phyloP scores from a whole-genome alignment of 805 yeast species.

The Dipodascus albidus region DNA sequence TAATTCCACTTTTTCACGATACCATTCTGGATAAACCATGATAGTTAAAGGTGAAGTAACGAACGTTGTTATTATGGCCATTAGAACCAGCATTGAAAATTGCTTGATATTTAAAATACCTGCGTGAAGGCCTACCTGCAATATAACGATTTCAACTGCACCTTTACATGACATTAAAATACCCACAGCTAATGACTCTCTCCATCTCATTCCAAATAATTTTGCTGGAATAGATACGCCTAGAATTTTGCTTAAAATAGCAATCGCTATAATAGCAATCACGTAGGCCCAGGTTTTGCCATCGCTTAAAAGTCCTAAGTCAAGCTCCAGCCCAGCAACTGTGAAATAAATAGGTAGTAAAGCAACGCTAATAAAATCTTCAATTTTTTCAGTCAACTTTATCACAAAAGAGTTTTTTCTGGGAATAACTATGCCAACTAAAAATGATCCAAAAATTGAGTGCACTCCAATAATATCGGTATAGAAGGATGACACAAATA shows the following conservation, averaged over 20 bases:
- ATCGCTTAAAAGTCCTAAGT: slow-evolving; percentile 47
- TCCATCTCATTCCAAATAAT: slow-evolving; percentile 50
- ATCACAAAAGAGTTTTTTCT: slow-evolving; percentile 65
- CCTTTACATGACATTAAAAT: slow-evolving; percentile 83
- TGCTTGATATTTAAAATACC: slow-evolving; percentile 52
- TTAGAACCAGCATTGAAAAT: slow-evolving; percentile 70
- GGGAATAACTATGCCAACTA: slow-evolving; percentile 66
- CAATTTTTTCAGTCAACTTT: slow-evolving; percentile 59
- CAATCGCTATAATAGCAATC: slow-evolving; percentile 53
- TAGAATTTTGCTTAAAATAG: slow-evolving; percentile 51
- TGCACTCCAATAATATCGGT: slow-evolving; percentile 81
- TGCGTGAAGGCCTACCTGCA: slow-evolving; percentile 62
- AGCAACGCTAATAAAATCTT: slow-evolving; percentile 61
- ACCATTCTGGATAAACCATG: slow-evolving; percentile 42
- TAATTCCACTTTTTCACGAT: slow-evolving; percentile 12
- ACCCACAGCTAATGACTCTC: slow-evolving; percentile 70
- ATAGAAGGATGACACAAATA: slow-evolving; percentile 59
- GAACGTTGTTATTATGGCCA: slow-evolving; percentile 72
- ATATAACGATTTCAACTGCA: slow-evolving; percentile 72
- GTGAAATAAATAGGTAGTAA: slow-evolving; percentile 74
- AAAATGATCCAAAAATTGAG: slow-evolving; percentile 76
- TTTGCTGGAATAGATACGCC: slow-evolving; percentile 62
- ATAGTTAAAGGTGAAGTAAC: slow-evolving; percentile 65
- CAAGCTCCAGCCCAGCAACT: slow-evolving; percentile 61
- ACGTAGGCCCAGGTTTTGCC: slow-evolving; percentile 79